phyloP scores from a whole-genome alignment of 306 rosid genomes.

The Malus asiatica region DNA sequence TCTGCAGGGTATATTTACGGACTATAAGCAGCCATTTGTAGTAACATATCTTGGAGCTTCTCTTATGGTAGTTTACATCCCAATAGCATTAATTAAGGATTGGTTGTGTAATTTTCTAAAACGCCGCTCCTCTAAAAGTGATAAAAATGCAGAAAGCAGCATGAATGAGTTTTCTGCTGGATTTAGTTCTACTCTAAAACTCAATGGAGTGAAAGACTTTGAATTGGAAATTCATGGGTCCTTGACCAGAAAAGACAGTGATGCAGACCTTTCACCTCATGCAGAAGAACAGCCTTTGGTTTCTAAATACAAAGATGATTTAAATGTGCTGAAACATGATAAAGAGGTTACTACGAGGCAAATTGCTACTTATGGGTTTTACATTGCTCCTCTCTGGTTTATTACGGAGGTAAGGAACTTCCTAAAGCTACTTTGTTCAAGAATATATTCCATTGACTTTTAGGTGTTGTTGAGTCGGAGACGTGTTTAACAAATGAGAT shows the following conservation, averaged over 20 bases:
- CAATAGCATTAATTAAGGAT: constrained; percentile 88
- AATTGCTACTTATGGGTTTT: constrained; percentile 80
- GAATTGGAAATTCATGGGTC: constrained; percentile 51
- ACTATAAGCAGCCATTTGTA: constrained; percentile 96
- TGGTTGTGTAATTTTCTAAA: constrained; percentile 58
- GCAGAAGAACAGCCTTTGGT: constrained; percentile 65
- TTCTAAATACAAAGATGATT: constrained; percentile 49
- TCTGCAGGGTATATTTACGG: constrained; percentile 64
- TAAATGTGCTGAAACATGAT: constrained; percentile 33
- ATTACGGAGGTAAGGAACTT: constrained; percentile 67
- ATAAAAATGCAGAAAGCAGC: constrained; percentile 42
- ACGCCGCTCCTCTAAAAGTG: constrained; percentile 56
- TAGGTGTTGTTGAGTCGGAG: background rate
- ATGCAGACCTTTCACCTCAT: constrained; percentile 41
- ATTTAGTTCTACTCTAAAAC: constrained; percentile 34
- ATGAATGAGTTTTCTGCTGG: constrained; percentile 27
- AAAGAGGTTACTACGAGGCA: constrained; percentile 48
- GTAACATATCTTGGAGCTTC: constrained; percentile 98
- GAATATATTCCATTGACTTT: background rate
- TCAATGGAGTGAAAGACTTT: constrained; percentile 30
- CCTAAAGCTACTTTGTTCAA: constrained; percentile 9
- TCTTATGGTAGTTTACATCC: constrained; percentile 96
- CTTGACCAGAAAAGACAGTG: constrained; percentile 58
- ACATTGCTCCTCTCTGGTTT: constrained; percentile 96
- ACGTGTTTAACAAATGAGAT: background rate